Evolutionary conservation across 108 stramenopile species (phyloP), one percentile per base, ranked within the genome.

Genomic region (Tribonema minus): DNA sequence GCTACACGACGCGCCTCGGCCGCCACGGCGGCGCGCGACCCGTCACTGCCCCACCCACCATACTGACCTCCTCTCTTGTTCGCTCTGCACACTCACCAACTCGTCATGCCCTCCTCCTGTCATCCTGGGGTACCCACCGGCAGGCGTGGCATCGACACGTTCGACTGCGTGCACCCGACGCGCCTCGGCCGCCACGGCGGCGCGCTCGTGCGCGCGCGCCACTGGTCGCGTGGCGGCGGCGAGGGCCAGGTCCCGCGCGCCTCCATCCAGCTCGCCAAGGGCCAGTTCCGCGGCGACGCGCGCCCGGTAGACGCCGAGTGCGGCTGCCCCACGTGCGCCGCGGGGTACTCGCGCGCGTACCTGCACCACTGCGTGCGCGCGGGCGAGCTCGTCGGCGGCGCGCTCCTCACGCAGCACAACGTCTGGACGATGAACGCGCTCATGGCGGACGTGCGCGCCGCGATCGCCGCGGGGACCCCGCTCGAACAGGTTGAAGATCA

Each of bases 141-240:
- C n/a, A n/a, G 71, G 38, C 71, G 61, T n/a, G 71, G 71, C 0
- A 81, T 82, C 28, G 83, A 84, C 67, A 84, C 83, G 26, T 84
- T 84, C 26, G 83, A 84, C 69, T 84, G 83, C 68, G 83, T 84
- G 54, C 83, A 84, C 41, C 83, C 83, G 9, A 82, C 83, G 65
- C 36, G 83, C 32, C 58, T 84, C 31, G 83, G 81, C 20, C 72
- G 83, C 1, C 83, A 84, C 67, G 72, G 80, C 7, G 61, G 72
- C 34, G 83, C 83, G 28, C 69, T 84, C n/a, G 83, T 82, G 25
- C n/a, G n/a, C n/a, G n/a, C 30, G 58, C 58, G 0, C 12, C 30
- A 62, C 31, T 20, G 54, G 35, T 26, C 33, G 34, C 0, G 7
- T 5, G 12, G 12, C 5, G 40, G 25, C 34, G 2, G 33, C 25